phyloP scores from a whole-genome alignment of 805 yeast genomes.

The Grigorovia jiainica region DNA sequence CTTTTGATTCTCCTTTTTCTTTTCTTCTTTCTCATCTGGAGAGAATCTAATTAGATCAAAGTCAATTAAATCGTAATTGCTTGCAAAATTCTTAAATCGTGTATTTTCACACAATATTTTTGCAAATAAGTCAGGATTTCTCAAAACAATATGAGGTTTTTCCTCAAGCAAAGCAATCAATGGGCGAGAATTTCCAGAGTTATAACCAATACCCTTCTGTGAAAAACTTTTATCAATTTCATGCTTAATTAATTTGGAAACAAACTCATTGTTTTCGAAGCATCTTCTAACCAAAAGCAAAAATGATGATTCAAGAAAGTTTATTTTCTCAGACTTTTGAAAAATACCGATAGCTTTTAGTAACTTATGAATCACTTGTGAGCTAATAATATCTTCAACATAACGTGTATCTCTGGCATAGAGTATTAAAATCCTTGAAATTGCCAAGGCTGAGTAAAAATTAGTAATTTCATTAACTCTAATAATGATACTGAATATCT shows the following conservation, averaged over 20 bases:
- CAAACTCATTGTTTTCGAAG: constrained; percentile 48
- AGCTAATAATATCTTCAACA: constrained; percentile 35
- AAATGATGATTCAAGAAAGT: constrained; percentile 38
- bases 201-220: constrained; percentile 26
- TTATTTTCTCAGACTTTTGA: constrained; percentile 31
- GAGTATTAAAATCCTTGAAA: constrained; percentile 47
- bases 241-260: constrained; percentile 39
- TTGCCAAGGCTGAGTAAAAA: constrained; percentile 40
- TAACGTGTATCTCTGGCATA: constrained; percentile 38
- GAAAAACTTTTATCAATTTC: constrained; percentile 42
- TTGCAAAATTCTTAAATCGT: constrained; percentile 37
- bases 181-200: constrained; percentile 33
- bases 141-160: constrained; percentile 34
- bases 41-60: constrained; percentile 20
- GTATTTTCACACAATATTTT: constrained; percentile 36
- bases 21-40: constrained; percentile 9
- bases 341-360: constrained; percentile 33
- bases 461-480: constrained; percentile 32
- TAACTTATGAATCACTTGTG: constrained; percentile 41
- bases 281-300: constrained; percentile 55
- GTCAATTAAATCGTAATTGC: constrained; percentile 25
- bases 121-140: constrained; percentile 42
- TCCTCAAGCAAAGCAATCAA: constrained; percentile 41
- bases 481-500: constrained; percentile 38
- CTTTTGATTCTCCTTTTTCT: constrained; percentile 4